Base-by-base conservation (phyloP, 2,329 filamentous ascomycete species). In the Fusarium equiseti region DNA sequence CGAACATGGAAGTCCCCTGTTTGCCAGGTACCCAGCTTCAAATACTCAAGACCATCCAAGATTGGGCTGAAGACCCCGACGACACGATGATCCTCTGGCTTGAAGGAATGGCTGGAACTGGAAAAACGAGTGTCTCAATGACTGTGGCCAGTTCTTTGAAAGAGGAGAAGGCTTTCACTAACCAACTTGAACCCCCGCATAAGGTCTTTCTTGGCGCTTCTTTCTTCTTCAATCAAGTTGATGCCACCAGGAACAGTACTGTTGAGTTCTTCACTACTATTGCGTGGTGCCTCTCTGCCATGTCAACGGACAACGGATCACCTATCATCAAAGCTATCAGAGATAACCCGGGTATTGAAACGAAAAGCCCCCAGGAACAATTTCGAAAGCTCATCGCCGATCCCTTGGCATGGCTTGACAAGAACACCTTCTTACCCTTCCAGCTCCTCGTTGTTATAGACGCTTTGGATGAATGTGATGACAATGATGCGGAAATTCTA, bases 201-300 rank as follows among this genome's bases (percentile, higher is more conserved):
- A 50, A 35, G 1, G 22, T 52, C 4, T 57, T 65, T 20, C 66
- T 66, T 4, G 62, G 58, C 0, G 62, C 58, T 6, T 62, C 42
- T 15, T 69, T 63, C 58, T 69, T 69, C 58, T 62, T 69, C 22
- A 59, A 52, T 3, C 53, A 66, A 5, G 53, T 18, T 3, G 65
- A 66, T 35, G 43, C 57, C 2, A 65, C 61, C 1, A 52, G 65
- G 22, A 62, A 62, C 8, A 48, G 7, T 15, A 61, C 44, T 6
- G 12, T 6, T 4, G 16, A 15, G 5, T 46, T 59, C 8, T 62
- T 59, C 10, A 45, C 45, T 9, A 61, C 65, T 2, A 26, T 68
- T 5, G 60, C 64, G 1, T 26, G 51, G 11, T 59, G 63, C 7
- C 16, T 66, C 9, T 53, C 63, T 3, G 31, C 31, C 5, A 11